A percentile compares a stretch with the other conserved stretches of the same genome.
These are phyloP conservation scores for Picea abies DNA, from an alignment of 83 land plant genomes.

Conservation along the genomic window DNA sequence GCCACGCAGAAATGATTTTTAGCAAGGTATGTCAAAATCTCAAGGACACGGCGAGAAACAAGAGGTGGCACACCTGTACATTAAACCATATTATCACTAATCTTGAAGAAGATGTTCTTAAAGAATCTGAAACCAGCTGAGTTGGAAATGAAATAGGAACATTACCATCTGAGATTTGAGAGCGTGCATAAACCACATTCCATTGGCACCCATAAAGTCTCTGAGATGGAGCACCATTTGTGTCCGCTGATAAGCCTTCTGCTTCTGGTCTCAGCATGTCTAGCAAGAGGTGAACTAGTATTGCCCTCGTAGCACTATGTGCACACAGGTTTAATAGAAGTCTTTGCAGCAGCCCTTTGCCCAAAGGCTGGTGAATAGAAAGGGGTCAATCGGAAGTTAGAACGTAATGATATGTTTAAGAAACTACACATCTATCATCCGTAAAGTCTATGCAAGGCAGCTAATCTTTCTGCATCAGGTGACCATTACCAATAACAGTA, in stretches of 20 bases:
- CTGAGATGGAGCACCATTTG: constrained; percentile 46
- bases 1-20: constrained; percentile 81
- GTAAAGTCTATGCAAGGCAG: no score
- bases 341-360: constrained; percentile 88
- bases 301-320: constrained; percentile 75
- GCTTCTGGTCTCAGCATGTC: constrained; percentile 87
- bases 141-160: neutral
- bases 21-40: constrained; percentile 78
- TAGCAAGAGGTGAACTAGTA: constrained; percentile 64
- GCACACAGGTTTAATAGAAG: constrained; percentile 87
- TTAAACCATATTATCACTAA: constrained; percentile 4
- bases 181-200: constrained; percentile 89
- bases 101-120: neutral
- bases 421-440: no score
- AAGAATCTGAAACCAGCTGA: neutral
- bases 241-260: constrained; percentile 35
- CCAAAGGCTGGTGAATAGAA: constrained; percentile 62
- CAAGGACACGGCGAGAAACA: constrained; percentile 87
- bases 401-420: no score
- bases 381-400: no score
- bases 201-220: constrained; percentile 96
- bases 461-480: no score
- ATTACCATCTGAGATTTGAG: constrained; percentile 81
- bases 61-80: constrained; percentile 91
- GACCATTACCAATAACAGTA: no score